Conservation (phyloP, 352 stramenopile species). For the Phytopythium chamaehyphon region DNA sequence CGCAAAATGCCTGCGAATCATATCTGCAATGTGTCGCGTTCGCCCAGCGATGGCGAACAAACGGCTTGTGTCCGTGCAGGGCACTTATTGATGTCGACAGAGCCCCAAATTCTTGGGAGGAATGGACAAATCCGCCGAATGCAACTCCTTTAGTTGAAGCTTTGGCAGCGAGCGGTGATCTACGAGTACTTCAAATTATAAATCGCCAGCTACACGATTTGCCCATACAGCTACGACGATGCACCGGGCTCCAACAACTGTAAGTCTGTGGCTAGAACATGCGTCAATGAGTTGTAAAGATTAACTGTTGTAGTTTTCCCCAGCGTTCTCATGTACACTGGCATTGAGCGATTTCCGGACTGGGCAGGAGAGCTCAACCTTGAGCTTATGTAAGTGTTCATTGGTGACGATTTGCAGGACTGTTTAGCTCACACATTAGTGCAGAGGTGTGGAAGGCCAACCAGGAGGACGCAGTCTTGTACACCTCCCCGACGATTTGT, state of each 20-base stretch:
- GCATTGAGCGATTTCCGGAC: not conserved
- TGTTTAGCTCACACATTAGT: not conserved
- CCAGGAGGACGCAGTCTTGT: slow-evolving; percentile 2
- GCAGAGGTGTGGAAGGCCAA: not conserved
- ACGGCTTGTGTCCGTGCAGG: slow-evolving; percentile 16
- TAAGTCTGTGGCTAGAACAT: not conserved
- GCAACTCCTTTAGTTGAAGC: not conserved
- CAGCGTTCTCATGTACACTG: slow-evolving; percentile 5
- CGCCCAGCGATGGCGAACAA: slow-evolving; percentile 9
- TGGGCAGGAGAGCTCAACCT: slow-evolving; percentile 1
- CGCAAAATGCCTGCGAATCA: slow-evolving; percentile 3
- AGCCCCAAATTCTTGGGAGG: slow-evolving; percentile 8
- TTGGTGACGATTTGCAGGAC: too few species aligned
- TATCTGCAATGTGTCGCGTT: slow-evolving; percentile 22
- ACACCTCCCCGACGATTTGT: slow-evolving; percentile 3
- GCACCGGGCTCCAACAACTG: slow-evolving; percentile 8
- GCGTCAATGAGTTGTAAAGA: too few species aligned
- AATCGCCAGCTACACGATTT: slow-evolving; percentile 1
- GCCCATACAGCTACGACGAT: not conserved
- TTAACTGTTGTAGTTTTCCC: too few species aligned
- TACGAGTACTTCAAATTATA: slow-evolving; percentile 8
- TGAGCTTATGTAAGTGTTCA: slow-evolving; percentile 5
- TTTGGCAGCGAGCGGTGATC: slow-evolving; percentile 3
- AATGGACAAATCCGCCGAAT: slow-evolving; percentile 5
- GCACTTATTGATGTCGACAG: slow-evolving; percentile 18